These are phyloP conservation scores for Kluyveromyces sp. DNA, from an alignment of 1,139 yeast species.

Conservation along the genomic window DNA sequence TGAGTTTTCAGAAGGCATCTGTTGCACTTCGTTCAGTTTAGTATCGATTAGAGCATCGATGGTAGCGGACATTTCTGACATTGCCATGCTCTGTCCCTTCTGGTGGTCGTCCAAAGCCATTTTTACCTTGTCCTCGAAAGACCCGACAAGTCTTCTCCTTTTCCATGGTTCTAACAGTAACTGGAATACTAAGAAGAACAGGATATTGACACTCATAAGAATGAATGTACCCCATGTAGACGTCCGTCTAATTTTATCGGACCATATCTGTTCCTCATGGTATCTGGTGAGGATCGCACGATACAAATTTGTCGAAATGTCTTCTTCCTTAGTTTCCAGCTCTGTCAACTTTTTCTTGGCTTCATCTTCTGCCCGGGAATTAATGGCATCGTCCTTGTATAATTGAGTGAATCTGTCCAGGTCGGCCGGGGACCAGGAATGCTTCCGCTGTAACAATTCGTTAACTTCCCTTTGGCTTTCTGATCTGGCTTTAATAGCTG, in stretches of 20 bases:
- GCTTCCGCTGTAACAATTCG: constrained; percentile 79
- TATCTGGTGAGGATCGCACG: constrained; percentile 79
- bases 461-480: constrained; percentile 80
- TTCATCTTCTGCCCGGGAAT: constrained; percentile 54
- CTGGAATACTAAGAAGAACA: constrained; percentile 74
- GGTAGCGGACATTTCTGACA: constrained; percentile 9
- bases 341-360: constrained; percentile 46
- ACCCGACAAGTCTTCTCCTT: constrained; percentile 65
- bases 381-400: constrained; percentile 73
- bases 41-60: constrained; percentile 5
- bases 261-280: constrained; percentile 98
- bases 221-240: constrained; percentile 97
- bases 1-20: neutral
- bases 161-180: constrained; percentile 93
- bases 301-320: constrained; percentile 60
- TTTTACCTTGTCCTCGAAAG: constrained; percentile 76
- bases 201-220: constrained; percentile 78
- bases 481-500: constrained; percentile 60
- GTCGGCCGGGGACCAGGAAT: constrained; percentile 71
- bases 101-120: constrained; percentile 41
- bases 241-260: constrained; percentile 87
- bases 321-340: constrained; percentile 63
- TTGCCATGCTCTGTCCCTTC: constrained; percentile 24
- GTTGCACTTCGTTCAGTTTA: neutral
- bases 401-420: constrained; percentile 76